phyloP scores from a whole-genome alignment of 768 basidiomycete species.

The Leccinum longicurvipes region DNA sequence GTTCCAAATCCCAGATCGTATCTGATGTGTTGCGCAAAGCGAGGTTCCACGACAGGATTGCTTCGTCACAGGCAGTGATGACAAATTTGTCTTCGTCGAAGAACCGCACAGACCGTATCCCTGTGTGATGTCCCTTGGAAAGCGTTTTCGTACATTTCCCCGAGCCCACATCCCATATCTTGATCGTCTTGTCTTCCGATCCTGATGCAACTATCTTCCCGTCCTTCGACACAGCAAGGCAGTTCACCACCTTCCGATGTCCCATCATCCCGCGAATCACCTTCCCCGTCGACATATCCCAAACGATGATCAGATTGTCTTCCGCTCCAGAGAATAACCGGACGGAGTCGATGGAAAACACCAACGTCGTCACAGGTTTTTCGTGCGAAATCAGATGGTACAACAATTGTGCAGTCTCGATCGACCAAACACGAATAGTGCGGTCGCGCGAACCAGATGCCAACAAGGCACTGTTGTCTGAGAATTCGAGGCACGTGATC shows the following conservation, averaged over 20 bases:
- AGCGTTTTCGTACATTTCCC: constrained; percentile 16
- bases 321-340: constrained; percentile 22
- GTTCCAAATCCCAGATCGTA: neutral
- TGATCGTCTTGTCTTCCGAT: constrained; percentile 24
- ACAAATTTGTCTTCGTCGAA: constrained; percentile 9
- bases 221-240: constrained; percentile 20
- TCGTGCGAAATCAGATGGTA: constrained; percentile 14
- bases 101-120: constrained; percentile 15
- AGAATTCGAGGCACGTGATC: constrained; percentile 22
- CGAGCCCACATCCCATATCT: constrained; percentile 19
- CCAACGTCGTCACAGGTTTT: constrained; percentile 16
- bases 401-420: constrained; percentile 10
- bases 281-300: constrained; percentile 20
- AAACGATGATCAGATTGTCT: constrained; percentile 22
- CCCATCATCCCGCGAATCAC: constrained; percentile 18
- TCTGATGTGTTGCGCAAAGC: constrained; percentile 1
- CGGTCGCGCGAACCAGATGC: constrained; percentile 19
- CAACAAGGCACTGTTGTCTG: constrained; percentile 8
- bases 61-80: constrained; percentile 5
- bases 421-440: constrained; percentile 24
- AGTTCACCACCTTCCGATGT: constrained; percentile 14
- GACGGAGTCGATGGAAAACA: constrained; percentile 19
- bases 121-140: constrained; percentile 12
- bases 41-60: constrained; percentile 8
- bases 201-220: constrained; percentile 18